Evolutionary conservation across 306 rosid genomes (phyloP).

Genomic region (Arachis hypogaea): DNA sequence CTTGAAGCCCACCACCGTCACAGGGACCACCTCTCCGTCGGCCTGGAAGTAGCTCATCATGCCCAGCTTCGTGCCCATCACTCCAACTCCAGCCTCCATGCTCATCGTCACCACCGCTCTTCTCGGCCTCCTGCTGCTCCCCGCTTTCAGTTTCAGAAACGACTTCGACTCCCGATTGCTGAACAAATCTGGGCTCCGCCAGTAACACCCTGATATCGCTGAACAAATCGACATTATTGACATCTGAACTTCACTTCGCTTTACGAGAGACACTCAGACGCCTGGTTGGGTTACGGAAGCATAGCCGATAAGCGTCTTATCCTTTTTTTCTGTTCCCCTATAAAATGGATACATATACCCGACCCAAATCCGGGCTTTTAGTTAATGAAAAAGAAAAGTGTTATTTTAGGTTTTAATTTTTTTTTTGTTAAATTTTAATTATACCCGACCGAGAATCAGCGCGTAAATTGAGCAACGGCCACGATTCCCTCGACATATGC

Average conservation of each 20-base stretch:
- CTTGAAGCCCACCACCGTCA: constrained; percentile 90
- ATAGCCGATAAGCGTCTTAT: no score
- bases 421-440: no score
- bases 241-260: background rate
- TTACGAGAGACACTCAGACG: no score
- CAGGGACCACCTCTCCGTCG: constrained; percentile 77
- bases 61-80: constrained; percentile 92
- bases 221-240: constrained; percentile 25
- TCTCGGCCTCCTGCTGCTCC: background rate
- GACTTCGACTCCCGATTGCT: constrained; percentile 2
- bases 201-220: background rate
- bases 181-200: no score
- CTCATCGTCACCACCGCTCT: constrained; percentile 54
- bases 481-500: constrained; percentile 73
- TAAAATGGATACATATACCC: no score
- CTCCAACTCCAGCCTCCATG: constrained; percentile 90
- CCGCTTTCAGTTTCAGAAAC: constrained; percentile 8
- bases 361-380: no score
- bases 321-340: no score
- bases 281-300: no score
- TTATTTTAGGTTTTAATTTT: no score
- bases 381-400: no score
- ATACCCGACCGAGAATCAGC: background rate
- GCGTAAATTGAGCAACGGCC: constrained; percentile 57
- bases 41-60: constrained; percentile 89